Evolutionary conservation across 2,329 filamentous ascomycete species (phyloP).

Genomic region (Phyllachora maydis): DNA sequence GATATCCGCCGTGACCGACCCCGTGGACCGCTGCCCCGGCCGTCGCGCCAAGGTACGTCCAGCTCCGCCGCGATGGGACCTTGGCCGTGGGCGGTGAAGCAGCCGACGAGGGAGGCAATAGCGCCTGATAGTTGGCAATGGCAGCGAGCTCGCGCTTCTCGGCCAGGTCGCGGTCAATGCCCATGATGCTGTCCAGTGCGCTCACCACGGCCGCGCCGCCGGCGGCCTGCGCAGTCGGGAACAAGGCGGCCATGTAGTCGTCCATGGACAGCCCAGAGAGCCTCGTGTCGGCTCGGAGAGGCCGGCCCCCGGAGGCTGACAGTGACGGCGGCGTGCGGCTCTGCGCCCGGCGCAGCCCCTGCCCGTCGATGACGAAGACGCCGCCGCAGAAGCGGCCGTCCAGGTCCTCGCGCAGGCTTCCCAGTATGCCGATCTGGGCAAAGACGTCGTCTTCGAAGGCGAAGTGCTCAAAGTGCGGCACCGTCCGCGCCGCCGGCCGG

Average conservation of each 20-base stretch:
- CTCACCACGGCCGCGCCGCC: constrained; percentile 4
- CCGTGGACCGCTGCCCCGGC: constrained; percentile 7
- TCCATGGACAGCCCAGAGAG: constrained; percentile 8
- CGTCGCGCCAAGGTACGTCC: constrained; percentile 17
- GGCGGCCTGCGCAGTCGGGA: constrained; percentile 10
- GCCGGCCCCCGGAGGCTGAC: no score
- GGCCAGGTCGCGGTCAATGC: constrained; percentile 16
- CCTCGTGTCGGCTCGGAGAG: no score
- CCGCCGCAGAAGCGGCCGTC: constrained; percentile 16
- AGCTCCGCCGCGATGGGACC: constrained; percentile 14
- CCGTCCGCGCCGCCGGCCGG: no score
- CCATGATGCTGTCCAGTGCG: constrained; percentile 13
- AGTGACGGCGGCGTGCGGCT: no score
- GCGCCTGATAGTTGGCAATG: constrained; percentile 14
- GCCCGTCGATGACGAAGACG: constrained; percentile 13
- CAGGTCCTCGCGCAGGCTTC: constrained; percentile 13
- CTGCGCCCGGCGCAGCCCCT: no score
- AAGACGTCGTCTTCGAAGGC: constrained; percentile 15
- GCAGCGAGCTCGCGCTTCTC: constrained; percentile 20
- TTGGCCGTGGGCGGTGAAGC: constrained; percentile 6
- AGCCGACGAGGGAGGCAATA: no score
- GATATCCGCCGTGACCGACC: constrained; percentile 12
- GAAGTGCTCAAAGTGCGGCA: constrained; percentile 16
- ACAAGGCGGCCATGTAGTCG: constrained; percentile 15
- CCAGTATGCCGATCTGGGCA: constrained; percentile 15